Base-by-base conservation (phyloP, 2,329 filamentous ascomycete genomes). In the Fusarium sp. region DNA sequence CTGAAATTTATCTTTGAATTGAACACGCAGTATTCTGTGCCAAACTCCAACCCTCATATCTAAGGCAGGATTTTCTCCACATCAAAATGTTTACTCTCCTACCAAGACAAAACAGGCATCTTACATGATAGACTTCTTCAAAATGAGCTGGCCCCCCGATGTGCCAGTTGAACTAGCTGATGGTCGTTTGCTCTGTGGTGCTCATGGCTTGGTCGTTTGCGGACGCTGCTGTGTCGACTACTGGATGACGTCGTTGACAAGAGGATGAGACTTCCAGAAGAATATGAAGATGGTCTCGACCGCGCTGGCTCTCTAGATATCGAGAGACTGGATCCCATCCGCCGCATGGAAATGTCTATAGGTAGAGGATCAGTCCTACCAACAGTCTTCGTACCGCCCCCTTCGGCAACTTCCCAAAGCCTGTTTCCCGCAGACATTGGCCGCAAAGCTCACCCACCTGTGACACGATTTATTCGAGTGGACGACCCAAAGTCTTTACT, bases 121-220 rank as follows among this genome's bases (percentile, higher is more conserved):
- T 24, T 24, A 24, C 24, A 24, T 24, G 24, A 24, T 12, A 52
- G 12, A 52, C 9, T 48, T 28, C 11, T 15, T 24, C 38, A 14
- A 20, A 12, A 44, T 24, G 38, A n/a, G 12, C 8, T 32, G 26
- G 52, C 12, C 13, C 8, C 26, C 38, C 4, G 38, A 61, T 3
- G 14, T 10, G 7, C 62, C 48, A 8, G 14, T 77, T 62, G 76
- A 81, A 62, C 76, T 84, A 20, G 77, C 81, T 2, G 51, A 82
- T 59, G 82, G 83, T 32, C 77, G 77, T n/a, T 61, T 84, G 34
- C 79, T 83, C 59, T 84, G 83, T 56, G 75, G 80, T 28, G 72
- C 76, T 0, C 82, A 84, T 64, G 76, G 80, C 28, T 61, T 81
- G 11, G 78, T 80, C 20, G 18, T 70, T 34, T 84, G 83, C 66